These are phyloP conservation scores for Backusella tarrabulga DNA, from an alignment of 192 early-diverging fungal species.

Conservation along the genomic window DNA sequence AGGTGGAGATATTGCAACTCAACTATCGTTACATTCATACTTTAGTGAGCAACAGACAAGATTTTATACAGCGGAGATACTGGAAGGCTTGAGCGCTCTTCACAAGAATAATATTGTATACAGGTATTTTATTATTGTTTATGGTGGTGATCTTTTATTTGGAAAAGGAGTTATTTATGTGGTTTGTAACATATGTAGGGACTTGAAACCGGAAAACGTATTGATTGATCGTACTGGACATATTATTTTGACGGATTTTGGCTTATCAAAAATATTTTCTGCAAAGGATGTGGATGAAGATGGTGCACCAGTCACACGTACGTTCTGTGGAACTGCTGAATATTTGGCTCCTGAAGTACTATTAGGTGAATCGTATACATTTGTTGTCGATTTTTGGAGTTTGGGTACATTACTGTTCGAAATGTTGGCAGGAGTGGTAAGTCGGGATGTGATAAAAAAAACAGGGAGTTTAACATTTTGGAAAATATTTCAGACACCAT, in stretches of 20 bases:
- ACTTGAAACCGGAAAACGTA: conserved; percentile 73
- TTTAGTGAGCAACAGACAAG: conserved; percentile 63
- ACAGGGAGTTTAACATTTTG: background rate
- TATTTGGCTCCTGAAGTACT: conserved; percentile 90
- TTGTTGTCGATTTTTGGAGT: conserved; percentile 81
- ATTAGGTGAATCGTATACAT: conserved; percentile 65
- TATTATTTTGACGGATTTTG: conserved; percentile 75
- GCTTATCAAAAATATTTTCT: conserved; percentile 60
- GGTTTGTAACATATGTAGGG: conserved; percentile 30
- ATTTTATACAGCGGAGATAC: conserved; percentile 71
- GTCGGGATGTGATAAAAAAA: background rate
- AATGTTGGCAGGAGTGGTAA: conserved; percentile 61
- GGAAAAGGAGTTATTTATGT: background rate
- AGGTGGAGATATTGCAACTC: conserved; percentile 79
- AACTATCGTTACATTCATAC: conserved; percentile 62
- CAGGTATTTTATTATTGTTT: conserved; percentile 16
- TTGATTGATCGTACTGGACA: conserved; percentile 68
- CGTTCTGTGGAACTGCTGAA: conserved; percentile 87
- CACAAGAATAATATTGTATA: conserved; percentile 70
- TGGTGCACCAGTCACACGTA: conserved; percentile 58
- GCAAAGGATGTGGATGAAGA: conserved; percentile 31
- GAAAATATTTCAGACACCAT: conserved; percentile 39
- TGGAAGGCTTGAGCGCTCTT: conserved; percentile 63
- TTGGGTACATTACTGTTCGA: conserved; percentile 78
- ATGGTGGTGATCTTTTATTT: background rate